Evolutionary conservation across 2,329 filamentous ascomycete species (phyloP), one percentile per base, ranked within the genome.

Genomic region (Aschersonia sp.): DNA sequence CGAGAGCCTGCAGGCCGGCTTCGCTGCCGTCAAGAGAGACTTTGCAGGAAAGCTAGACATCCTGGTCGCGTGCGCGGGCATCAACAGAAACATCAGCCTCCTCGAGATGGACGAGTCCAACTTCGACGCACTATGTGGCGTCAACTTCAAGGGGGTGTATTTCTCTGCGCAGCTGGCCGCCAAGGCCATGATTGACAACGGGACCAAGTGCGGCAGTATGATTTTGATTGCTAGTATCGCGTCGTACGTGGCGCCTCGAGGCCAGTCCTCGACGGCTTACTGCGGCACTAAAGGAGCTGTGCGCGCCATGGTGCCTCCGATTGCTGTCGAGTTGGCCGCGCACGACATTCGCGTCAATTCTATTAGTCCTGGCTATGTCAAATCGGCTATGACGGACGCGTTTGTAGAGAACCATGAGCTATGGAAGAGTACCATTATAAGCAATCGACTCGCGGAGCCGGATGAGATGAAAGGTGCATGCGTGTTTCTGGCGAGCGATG

Each of bases 141-240:
- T 84, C 47, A 84, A 85, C 54, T 77, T 83, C 49, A 80, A 80
- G 62, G 74, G 74, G 4, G 72, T 84, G 43, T 85, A 75, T 61
- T 65, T 77, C 45, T 75, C 75, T 0, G 73, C 72, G 0, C 69
- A 75, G 52, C 53, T 71, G 6, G 72, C 70, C 2, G 72, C 71
- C 0, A 65, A 67, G 49, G 65, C 68, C 31, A 76, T 77, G 68
- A 71, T 75, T 32, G 61, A 63, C 1, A 75, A 70, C 52, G 66
- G 66, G 2, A 74, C 72, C 1, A 67, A 66, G 47, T 65, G 65
- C 47, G 73, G 73, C 0, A 74, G 72, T 49, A 75, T 77, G 47
- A 63, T 77, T 9, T 57, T 77, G 3, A 69, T 77, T 0, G 73
- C 73, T 1, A 74, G 71, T 47, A 76, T 77, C 54, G 72, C 73